Conservation (phyloP, 1,284 basidiomycete species). For the Dichomitus squalens region DNA sequence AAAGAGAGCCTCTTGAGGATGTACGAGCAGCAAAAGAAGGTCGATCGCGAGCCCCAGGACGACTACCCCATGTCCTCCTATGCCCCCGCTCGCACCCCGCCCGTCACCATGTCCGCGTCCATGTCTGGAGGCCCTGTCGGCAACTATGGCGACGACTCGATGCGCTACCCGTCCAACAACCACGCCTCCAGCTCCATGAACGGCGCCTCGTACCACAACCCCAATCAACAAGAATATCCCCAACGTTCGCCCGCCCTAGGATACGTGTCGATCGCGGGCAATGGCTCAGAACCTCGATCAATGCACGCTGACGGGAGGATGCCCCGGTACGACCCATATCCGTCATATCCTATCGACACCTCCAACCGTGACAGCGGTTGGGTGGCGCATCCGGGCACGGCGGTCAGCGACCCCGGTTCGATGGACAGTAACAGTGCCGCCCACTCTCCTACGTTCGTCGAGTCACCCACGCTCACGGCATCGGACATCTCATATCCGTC, state of each 20-base stretch:
- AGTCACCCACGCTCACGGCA: conserved; percentile 61
- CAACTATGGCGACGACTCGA: conserved; percentile 30
- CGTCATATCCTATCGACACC: conserved; percentile 49
- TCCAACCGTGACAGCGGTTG: conserved; percentile 56
- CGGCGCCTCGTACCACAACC: conserved; percentile 44
- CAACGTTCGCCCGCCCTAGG: conserved; percentile 53
- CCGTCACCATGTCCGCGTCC: conserved; percentile 31
- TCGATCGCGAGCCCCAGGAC: conserved; percentile 53
- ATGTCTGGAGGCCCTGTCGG: conserved; percentile 24
- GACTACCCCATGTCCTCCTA: conserved; percentile 57
- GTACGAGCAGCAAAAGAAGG: conserved; percentile 58
- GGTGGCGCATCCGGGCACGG: conserved; percentile 49
- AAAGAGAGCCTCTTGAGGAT: conserved; percentile 72
- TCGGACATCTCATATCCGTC: conserved; percentile 55
- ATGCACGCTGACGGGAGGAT: conserved; percentile 42
- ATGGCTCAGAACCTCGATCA: conserved; percentile 29
- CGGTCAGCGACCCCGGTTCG: conserved; percentile 43
- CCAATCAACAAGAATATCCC: conserved; percentile 40
- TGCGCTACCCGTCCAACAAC: conserved; percentile 48
- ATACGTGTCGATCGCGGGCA: conserved; percentile 39
- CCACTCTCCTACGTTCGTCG: conserved; percentile 55
- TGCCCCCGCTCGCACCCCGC: conserved; percentile 34
- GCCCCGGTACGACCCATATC: conserved; percentile 57
- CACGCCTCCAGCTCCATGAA: conserved; percentile 42
- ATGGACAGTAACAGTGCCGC: conserved; percentile 48